Conservation (phyloP, 2,329 filamentous ascomycete species). For the Fusarium luffae region DNA sequence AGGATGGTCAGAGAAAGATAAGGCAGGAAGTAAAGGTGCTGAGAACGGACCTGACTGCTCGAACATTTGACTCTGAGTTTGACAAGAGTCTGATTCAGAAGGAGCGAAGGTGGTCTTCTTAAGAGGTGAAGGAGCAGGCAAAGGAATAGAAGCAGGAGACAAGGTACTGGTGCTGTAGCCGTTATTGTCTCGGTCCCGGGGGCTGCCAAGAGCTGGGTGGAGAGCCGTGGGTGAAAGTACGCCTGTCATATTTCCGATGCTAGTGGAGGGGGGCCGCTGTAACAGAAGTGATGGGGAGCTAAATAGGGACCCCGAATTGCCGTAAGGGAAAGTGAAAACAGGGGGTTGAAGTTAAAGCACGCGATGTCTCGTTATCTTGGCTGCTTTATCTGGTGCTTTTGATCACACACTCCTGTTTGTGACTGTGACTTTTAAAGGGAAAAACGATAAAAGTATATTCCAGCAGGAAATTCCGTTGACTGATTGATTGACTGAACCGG, state of each 20-base stretch:
- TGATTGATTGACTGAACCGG: not conserved
- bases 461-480: conserved; percentile 38
- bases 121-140: conserved; percentile 18
- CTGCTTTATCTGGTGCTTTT: conserved; percentile 32
- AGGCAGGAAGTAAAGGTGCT: conserved; percentile 18
- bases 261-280: conserved; percentile 24
- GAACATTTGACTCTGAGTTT: conserved; percentile 13
- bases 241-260: conserved; percentile 44
- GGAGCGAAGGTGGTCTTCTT: conserved; percentile 34
- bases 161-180: conserved; percentile 21
- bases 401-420: not conserved
- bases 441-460: not conserved
- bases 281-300: conserved; percentile 25
- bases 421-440: conserved; percentile 2
- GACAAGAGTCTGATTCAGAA: conserved; percentile 1
- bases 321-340: not conserved
- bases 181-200: conserved; percentile 29
- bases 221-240: conserved; percentile 58
- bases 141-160: conserved; percentile 34
- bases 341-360: conserved; percentile 22
- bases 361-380: conserved; percentile 30
- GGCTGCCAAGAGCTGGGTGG: conserved; percentile 62
- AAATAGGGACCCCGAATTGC: conserved; percentile 3
- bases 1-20: conserved; percentile 21
- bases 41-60: conserved; percentile 10